Evolutionary conservation across 2,329 filamentous ascomycete species (phyloP).

Genomic region (Botrytis fabae): DNA sequence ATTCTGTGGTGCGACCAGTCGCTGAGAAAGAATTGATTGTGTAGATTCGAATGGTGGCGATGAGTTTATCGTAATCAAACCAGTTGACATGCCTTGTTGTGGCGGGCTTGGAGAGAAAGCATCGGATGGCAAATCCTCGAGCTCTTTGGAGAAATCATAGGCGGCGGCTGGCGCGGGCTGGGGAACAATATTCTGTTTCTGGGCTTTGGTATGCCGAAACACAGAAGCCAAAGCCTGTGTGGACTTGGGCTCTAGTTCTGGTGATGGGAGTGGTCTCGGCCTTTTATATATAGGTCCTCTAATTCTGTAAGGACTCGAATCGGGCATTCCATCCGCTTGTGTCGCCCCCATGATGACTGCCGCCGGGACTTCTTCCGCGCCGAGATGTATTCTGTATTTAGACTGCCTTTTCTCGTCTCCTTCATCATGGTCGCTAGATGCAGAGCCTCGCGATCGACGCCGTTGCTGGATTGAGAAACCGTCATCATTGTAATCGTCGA

Average conservation of each 20-base stretch:
- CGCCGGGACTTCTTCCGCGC: slow-evolving; percentile 33
- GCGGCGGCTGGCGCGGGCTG: slow-evolving; percentile 15
- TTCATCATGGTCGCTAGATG: slow-evolving; percentile 29
- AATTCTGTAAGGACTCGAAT: slow-evolving; percentile 52
- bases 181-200: slow-evolving; percentile 21
- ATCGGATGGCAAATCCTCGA: slow-evolving; percentile 54
- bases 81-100: slow-evolving; percentile 24
- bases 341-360: slow-evolving; percentile 37
- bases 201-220: slow-evolving; percentile 21
- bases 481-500: slow-evolving; percentile 11
- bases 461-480: neutral
- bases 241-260: slow-evolving; percentile 22
- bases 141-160: slow-evolving; percentile 46
- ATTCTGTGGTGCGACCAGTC: slow-evolving; percentile 35
- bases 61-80: slow-evolving; percentile 8
- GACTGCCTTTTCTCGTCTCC: slow-evolving; percentile 34
- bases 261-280: slow-evolving; percentile 38
- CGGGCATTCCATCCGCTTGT: slow-evolving; percentile 38
- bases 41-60: slow-evolving; percentile 2
- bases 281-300: slow-evolving; percentile 53
- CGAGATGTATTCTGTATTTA: slow-evolving; percentile 39
- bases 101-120: slow-evolving; percentile 39
- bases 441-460: slow-evolving; percentile 27
- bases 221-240: neutral
- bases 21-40: slow-evolving; percentile 17